Evolutionary conservation across 495 filamentous ascomycete genomes (phyloP).

Genomic region (Cladorrhinum samala): DNA sequence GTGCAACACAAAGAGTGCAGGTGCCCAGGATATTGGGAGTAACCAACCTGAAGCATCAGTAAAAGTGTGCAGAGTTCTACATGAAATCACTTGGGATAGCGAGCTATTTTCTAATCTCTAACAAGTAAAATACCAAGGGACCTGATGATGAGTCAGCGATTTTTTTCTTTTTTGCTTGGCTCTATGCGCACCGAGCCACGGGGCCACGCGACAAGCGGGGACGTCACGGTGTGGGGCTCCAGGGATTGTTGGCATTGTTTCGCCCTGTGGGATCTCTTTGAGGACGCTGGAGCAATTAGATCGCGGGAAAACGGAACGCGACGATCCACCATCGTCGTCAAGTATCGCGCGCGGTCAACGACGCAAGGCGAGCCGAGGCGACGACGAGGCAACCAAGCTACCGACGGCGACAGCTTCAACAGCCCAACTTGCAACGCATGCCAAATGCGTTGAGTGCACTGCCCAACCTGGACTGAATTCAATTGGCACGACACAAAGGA

Average conservation of each 20-base stretch:
- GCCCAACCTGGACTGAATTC: neutral
- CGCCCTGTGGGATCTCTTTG: neutral
- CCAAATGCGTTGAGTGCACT: neutral
- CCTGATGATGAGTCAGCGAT: neutral
- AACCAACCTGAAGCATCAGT: no score
- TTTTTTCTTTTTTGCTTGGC: neutral
- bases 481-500: constrained; percentile 12
- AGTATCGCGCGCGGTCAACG: neutral
- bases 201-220: neutral
- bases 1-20: no score
- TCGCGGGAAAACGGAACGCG: constrained; percentile 15
- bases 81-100: no score
- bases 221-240: neutral
- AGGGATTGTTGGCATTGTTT: neutral
- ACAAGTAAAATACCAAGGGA: no score
- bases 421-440: neutral
- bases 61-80: no score
- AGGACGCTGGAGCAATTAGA: neutral
- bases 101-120: no score
- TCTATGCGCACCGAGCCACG: neutral
- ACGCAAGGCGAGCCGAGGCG: no score
- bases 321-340: constrained; percentile 1
- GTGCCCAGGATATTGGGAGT: no score
- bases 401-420: neutral
- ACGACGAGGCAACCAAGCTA: neutral